Percentiles rank a stretch among this genome's conserved stretches.
Conservation (phyloP, 106 monocot genomes). For the Platanthera guangdongensis region DNA sequence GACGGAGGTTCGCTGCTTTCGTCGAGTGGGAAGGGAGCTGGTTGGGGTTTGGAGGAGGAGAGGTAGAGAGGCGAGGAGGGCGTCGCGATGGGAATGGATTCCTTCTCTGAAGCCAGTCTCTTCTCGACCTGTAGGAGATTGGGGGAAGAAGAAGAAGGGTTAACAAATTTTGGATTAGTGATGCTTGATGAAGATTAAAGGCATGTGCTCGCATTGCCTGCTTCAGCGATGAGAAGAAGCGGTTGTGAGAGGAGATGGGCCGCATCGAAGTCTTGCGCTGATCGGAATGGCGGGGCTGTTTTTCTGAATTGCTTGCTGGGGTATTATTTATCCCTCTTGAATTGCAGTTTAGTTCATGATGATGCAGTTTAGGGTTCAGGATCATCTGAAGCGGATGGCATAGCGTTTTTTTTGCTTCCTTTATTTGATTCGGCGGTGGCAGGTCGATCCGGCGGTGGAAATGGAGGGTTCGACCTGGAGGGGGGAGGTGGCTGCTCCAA, state of each 20-base stretch:
- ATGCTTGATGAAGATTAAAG: background rate
- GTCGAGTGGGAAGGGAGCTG: background rate
- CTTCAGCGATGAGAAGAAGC: constrained; percentile 3
- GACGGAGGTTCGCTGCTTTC: constrained; percentile 19
- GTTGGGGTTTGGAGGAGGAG: background rate
- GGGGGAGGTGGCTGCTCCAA: too few relatives aligned
- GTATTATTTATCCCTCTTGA: too few relatives aligned
- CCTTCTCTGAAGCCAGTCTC: constrained; percentile 1
- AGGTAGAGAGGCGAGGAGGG: constrained; percentile 7
- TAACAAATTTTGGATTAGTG: background rate
- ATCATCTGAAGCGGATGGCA: too few relatives aligned
- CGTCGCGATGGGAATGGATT: background rate
- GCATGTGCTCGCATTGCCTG: background rate
- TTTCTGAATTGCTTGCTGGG: too few relatives aligned
- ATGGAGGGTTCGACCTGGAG: too few relatives aligned
- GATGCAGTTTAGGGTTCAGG: too few relatives aligned
- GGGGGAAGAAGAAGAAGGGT: background rate
- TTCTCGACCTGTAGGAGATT: background rate
- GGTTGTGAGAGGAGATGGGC: background rate
- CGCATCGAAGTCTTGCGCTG: background rate
- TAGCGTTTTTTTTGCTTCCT: too few relatives aligned
- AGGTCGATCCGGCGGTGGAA: too few relatives aligned
- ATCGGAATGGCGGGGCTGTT: background rate
- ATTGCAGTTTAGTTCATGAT: too few relatives aligned
- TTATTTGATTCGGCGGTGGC: too few relatives aligned